Conservation (phyloP, 129 eudicot genomes). For the Lonicera japonica region DNA sequence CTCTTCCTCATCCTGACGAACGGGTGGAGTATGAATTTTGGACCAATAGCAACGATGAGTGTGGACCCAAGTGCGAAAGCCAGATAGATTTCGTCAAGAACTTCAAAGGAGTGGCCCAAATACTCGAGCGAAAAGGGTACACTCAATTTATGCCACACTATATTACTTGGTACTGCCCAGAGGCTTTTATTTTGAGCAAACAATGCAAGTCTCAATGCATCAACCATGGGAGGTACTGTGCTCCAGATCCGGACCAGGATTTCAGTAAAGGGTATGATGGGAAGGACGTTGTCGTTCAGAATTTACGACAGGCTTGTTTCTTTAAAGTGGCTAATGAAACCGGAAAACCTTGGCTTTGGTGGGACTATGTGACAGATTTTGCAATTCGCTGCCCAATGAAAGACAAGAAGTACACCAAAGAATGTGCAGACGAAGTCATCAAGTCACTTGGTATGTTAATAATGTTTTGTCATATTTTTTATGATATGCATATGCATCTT, state of each 20-base stretch:
- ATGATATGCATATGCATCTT: neutral
- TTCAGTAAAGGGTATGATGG: constrained; percentile 72
- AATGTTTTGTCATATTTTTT: neutral
- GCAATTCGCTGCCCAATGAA: constrained; percentile 70
- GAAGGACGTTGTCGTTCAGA: constrained; percentile 69
- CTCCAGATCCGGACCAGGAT: constrained; percentile 86
- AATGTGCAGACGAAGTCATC: constrained; percentile 62
- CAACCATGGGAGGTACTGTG: constrained; percentile 79
- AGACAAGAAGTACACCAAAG: constrained; percentile 50
- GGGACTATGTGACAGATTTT: constrained; percentile 83
- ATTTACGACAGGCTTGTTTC: constrained; percentile 60
- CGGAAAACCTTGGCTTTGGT: constrained; percentile 82
- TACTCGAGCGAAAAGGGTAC: constrained; percentile 62
- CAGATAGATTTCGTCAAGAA: constrained; percentile 55
- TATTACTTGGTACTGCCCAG: constrained; percentile 85
- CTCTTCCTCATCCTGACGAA: constrained; percentile 86
- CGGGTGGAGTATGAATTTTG: constrained; percentile 83
- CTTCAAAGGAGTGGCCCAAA: constrained; percentile 67
- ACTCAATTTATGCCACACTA: constrained; percentile 79
- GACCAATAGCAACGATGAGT: constrained; percentile 82
- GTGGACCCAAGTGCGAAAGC: constrained; percentile 72
- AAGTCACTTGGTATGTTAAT: constrained; percentile 51
- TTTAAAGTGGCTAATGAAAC: constrained; percentile 66
- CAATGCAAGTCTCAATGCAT: constrained; percentile 81
- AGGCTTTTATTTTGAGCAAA: constrained; percentile 51